Evolutionary conservation across 2,329 filamentous ascomycete species (phyloP), one percentile per base, ranked within the genome.

Genomic region (Aspergillus calidoustus): DNA sequence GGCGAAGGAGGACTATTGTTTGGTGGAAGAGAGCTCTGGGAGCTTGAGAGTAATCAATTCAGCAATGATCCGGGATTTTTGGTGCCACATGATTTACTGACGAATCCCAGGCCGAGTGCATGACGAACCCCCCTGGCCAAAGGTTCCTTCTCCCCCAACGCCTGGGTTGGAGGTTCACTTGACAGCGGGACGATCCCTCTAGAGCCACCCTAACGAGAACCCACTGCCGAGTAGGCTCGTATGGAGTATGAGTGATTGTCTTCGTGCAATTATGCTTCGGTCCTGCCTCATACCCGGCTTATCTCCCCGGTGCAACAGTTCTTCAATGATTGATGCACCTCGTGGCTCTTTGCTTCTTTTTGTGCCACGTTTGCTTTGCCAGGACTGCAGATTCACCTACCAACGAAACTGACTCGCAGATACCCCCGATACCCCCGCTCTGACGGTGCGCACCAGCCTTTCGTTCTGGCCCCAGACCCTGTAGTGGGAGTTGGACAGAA

Each of bases 321-420:
- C 51, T 15, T 54, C 43, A 47, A 50, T 52, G 19, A 54, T 30
- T 41, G 43, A 59, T 22, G 51, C 57, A 43, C 44, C 25, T 17
- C 30, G 19, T 15, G 11, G 34, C 41, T 13, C 13, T 54, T 59
- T 59, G 50, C 57, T 59, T 59, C 57, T 59, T 59, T n/a, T 15
- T 52, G 57, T 59, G 31, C 51, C 44, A 59, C 51, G 25, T 48
- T 59, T 31, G 23, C 15, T 48, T 28, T 15, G 19, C 30, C 41
- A 43, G 31, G 19, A 43, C 23, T 48, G 46, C 43, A 23, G 8
- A n/a, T 38, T 19, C 44, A 44, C 22, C 31, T 23, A 28, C n/a
- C 19, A 30, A 19, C 47, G 4, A 54, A 54, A 44, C 31, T 54
- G 43, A 54, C 57, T 48, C 22, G 56, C 56, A 53, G 50, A 34